These are phyloP conservation scores for Simplicillium sp. DNA, from an alignment of 2,329 filamentous ascomycete genomes.

Conservation along the genomic window DNA sequence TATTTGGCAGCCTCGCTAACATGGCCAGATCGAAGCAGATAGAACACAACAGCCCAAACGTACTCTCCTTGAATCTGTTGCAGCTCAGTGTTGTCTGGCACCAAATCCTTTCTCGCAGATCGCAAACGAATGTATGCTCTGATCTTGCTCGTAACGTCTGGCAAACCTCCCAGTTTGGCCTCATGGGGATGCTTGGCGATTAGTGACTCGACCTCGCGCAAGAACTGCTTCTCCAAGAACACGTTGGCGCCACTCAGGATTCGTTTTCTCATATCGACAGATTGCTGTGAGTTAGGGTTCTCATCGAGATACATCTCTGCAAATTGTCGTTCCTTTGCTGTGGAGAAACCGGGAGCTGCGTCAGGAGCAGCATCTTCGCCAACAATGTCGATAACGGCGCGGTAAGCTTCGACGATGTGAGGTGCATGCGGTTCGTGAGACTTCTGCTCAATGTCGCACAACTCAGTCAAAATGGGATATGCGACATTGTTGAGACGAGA, in stretches of 20 bases:
- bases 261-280: constrained; percentile 62
- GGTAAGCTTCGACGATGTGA: constrained; percentile 74
- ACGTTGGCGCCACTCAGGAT: constrained; percentile 72
- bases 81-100: constrained; percentile 69
- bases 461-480: constrained; percentile 67
- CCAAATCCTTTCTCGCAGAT: constrained; percentile 71
- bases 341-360: constrained; percentile 49
- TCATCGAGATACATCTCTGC: constrained; percentile 70
- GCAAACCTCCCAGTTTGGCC: constrained; percentile 80
- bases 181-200: constrained; percentile 80
- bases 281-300: constrained; percentile 51
- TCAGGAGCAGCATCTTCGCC: constrained; percentile 58
- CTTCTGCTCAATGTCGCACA: constrained; percentile 63
- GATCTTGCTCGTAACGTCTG: constrained; percentile 81
- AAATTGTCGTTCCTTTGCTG: constrained; percentile 67
- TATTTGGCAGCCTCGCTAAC: constrained; percentile 78
- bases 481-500: constrained; percentile 55
- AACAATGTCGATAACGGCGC: constrained; percentile 69
- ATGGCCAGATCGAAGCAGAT: constrained; percentile 76
- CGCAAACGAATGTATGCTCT: constrained; percentile 84
- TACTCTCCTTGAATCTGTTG: constrained; percentile 75
- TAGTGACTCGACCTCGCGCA: constrained; percentile 63
- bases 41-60: constrained; percentile 92
- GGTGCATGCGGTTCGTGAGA: constrained; percentile 62
- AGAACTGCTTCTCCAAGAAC: constrained; percentile 76